Evolutionary conservation across 176 grass and related monocot species (phyloP).

Genomic region (Cymbopogon citratus): DNA sequence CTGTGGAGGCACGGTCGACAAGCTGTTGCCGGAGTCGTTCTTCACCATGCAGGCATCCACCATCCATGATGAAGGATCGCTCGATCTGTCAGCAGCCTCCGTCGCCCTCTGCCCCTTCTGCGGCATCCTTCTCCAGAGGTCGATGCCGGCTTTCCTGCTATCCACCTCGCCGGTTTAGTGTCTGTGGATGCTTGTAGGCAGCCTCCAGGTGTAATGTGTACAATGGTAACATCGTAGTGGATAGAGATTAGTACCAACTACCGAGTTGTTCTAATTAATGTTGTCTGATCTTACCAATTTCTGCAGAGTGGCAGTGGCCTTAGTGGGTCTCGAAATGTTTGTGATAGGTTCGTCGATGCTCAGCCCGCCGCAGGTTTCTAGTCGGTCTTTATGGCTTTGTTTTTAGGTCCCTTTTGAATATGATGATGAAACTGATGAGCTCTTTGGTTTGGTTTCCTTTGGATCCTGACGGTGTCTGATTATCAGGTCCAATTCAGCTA

Average conservation of each 20-base stretch:
- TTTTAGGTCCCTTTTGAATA: neutral
- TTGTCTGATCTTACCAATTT: neutral
- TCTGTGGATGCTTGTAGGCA: neutral
- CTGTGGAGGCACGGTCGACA: conserved; percentile 48
- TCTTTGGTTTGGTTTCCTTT: neutral
- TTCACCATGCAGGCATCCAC: conserved; percentile 35
- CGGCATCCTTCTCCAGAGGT: conserved; percentile 55
- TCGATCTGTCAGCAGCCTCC: neutral
- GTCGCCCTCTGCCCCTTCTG: conserved; percentile 55
- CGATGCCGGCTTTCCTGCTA: conserved; percentile 50
- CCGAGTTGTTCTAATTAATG: neutral
- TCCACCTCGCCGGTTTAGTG: conserved; percentile 46
- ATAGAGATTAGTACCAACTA: no score
- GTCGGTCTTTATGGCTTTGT: neutral
- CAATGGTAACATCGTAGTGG: neutral
- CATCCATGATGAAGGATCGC: conserved; percentile 3
- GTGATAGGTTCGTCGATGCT: neutral
- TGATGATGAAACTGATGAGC: neutral
- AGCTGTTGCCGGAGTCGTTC: conserved; percentile 39
- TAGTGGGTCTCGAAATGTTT: neutral
- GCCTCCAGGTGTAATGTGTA: neutral
- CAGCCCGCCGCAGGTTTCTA: neutral
- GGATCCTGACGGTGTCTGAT: neutral
- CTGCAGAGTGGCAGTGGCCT: neutral
- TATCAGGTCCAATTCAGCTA: neutral